These are phyloP conservation scores for Karstenula rhodostoma DNA, from an alignment of 2,329 filamentous ascomycete genomes.

Conservation along the genomic window DNA sequence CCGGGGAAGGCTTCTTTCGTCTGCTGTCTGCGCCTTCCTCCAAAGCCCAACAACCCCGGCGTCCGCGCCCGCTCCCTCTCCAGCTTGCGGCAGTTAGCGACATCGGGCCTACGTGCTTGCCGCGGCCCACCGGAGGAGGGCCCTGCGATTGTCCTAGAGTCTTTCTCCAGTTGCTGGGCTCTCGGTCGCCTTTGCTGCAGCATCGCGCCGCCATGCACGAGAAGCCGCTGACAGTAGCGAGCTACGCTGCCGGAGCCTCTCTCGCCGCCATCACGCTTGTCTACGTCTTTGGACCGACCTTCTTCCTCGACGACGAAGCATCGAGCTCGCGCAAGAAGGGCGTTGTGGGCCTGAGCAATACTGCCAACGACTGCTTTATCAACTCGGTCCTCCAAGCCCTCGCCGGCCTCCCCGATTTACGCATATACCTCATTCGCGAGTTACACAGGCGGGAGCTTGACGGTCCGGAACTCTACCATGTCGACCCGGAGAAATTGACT, in stretches of 20 bases:
- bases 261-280: conserved; percentile 93
- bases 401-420: conserved; percentile 86
- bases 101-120: conserved; percentile 21
- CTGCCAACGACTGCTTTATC: conserved; percentile 84
- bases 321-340: conserved; percentile 72
- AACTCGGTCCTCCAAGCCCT: conserved; percentile 95
- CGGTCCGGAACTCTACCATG: conserved; percentile 76
- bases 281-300: conserved; percentile 98
- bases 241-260: conserved; percentile 94
- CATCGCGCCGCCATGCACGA: conserved; percentile 71
- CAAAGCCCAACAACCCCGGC: conserved; percentile 16
- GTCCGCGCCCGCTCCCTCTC: conserved; percentile 22
- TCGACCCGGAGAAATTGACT: conserved; percentile 60
- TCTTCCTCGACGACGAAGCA: conserved; percentile 86
- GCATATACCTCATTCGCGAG: conserved; percentile 91
- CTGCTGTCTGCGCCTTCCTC: conserved; percentile 14
- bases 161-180: conserved; percentile 10
- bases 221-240: conserved; percentile 81
- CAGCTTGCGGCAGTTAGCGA: conserved; percentile 26
- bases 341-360: conserved; percentile 85
- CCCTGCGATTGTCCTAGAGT: conserved; percentile 17
- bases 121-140: conserved; percentile 27
- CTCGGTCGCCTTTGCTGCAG: conserved; percentile 17
- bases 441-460: conserved; percentile 84
- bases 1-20: conserved; percentile 18